Evolutionary conservation across 345 rosid genomes (phyloP).

Genomic region (Citrus mangshanensis): DNA sequence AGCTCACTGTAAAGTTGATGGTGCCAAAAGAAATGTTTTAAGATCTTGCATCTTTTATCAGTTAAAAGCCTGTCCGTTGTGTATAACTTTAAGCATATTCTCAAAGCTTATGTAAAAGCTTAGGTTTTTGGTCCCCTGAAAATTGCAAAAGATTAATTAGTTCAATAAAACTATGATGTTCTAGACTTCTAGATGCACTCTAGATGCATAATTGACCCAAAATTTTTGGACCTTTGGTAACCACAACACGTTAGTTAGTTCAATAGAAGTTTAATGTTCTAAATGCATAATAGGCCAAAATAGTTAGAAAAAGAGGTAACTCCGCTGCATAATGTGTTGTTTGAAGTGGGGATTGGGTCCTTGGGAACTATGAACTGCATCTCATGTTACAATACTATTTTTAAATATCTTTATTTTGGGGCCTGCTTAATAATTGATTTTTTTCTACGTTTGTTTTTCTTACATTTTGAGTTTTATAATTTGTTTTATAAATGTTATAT

Average conservation of each 20-base stretch:
- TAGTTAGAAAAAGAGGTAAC: background rate
- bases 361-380: background rate
- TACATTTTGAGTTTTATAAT: background rate
- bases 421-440: background rate
- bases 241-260: too few relatives aligned
- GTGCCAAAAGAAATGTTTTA: background rate
- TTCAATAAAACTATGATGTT: background rate
- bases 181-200: background rate
- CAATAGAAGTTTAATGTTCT: background rate
- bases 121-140: background rate
- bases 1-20: background rate
- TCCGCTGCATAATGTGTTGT: background rate
- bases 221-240: too few relatives aligned
- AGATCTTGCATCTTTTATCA: background rate
- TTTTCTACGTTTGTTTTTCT: background rate
- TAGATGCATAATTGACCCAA: background rate
- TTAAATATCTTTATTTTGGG: background rate
- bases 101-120: background rate
- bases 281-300: background rate
- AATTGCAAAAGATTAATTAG: background rate
- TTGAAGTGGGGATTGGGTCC: background rate
- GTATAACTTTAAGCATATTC: background rate
- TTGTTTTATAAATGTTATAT: background rate
- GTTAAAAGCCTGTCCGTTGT: background rate
- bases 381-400: background rate